phyloP scores from a whole-genome alignment of 2,329 filamentous ascomycete genomes.

The Gnomoniopsis sp. region DNA sequence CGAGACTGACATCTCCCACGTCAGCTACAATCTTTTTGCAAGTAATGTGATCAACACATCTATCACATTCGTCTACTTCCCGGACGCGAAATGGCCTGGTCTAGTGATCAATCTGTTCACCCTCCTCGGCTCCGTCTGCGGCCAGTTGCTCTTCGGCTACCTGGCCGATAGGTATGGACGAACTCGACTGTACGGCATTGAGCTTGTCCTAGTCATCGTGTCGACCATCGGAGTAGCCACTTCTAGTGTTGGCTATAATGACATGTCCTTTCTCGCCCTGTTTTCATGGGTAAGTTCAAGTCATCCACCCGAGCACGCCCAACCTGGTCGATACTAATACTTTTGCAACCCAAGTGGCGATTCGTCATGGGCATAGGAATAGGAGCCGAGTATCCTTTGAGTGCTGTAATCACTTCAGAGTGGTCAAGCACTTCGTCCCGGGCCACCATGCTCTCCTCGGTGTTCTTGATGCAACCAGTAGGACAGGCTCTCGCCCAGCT shows the following conservation, averaged over 20 bases:
- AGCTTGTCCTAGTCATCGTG: slow-evolving; percentile 52
- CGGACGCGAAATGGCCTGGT: slow-evolving; percentile 40
- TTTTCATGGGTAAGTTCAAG: slow-evolving; percentile 41
- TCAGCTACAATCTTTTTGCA: slow-evolving; percentile 51
- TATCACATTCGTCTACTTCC: slow-evolving; percentile 51
- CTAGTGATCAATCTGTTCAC: slow-evolving; percentile 51
- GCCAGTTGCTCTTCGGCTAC: slow-evolving; percentile 50
- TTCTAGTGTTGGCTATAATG: slow-evolving; percentile 45
- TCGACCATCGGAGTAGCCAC: slow-evolving; percentile 56
- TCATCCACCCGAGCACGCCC: background rate
- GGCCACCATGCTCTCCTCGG: slow-evolving; percentile 63
- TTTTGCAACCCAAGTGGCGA: slow-evolving; percentile 41
- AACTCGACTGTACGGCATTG: slow-evolving; percentile 53
- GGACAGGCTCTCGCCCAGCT: slow-evolving; percentile 64
- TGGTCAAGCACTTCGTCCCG: slow-evolving; percentile 61
- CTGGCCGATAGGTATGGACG: slow-evolving; percentile 53
- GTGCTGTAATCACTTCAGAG: slow-evolving; percentile 66
- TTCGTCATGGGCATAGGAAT: slow-evolving; percentile 57
- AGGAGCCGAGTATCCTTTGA: slow-evolving; percentile 66
- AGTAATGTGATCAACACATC: slow-evolving; percentile 53
- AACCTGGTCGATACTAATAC: background rate
- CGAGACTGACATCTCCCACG: background rate
- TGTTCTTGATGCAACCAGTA: slow-evolving; percentile 68
- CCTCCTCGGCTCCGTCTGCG: slow-evolving; percentile 48
- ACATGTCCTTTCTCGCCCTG: slow-evolving; percentile 47